Conservation (phyloP, 345 rosid species). For the Moricandia moricandioides region DNA sequence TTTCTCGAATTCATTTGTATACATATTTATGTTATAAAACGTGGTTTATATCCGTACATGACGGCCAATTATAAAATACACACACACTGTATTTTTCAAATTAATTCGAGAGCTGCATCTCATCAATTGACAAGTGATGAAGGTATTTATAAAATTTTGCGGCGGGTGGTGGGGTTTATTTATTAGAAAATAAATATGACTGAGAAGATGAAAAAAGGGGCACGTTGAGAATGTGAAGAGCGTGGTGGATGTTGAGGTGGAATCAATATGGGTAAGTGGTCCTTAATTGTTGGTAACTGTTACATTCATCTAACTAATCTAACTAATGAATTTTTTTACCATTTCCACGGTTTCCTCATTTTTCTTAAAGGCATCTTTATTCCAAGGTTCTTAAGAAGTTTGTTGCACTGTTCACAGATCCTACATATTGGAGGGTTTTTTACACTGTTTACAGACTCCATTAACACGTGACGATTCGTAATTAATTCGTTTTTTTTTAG, state of each 20-base stretch:
- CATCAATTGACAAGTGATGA: not conserved
- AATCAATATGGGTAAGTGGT: slow-evolving; percentile 24
- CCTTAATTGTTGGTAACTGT: slow-evolving; percentile 7
- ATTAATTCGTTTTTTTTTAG: too few species aligned
- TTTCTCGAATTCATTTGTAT: not conserved
- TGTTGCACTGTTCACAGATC: too few species aligned
- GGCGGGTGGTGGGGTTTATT: not conserved
- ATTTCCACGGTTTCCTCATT: not conserved
- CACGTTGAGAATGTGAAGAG: slow-evolving; percentile 35
- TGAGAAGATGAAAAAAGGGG: not conserved
- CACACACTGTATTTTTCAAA: not conserved
- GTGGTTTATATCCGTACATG: not conserved
- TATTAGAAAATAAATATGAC: not conserved
- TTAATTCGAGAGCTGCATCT: not conserved
- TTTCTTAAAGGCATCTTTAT: too few species aligned
- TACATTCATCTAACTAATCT: slow-evolving; percentile 9
- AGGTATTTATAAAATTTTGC: not conserved
- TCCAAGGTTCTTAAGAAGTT: too few species aligned
- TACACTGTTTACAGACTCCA: too few species aligned
- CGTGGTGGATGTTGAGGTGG: not conserved
- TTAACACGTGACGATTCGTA: too few species aligned
- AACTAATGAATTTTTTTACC: too few species aligned
- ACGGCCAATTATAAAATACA: not conserved
- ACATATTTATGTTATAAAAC: not conserved
- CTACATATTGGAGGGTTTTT: too few species aligned